Evolutionary conservation across 805 yeast species (phyloP), one percentile per base, ranked within the genome.

Genomic region (Priceomyces carsonii): DNA sequence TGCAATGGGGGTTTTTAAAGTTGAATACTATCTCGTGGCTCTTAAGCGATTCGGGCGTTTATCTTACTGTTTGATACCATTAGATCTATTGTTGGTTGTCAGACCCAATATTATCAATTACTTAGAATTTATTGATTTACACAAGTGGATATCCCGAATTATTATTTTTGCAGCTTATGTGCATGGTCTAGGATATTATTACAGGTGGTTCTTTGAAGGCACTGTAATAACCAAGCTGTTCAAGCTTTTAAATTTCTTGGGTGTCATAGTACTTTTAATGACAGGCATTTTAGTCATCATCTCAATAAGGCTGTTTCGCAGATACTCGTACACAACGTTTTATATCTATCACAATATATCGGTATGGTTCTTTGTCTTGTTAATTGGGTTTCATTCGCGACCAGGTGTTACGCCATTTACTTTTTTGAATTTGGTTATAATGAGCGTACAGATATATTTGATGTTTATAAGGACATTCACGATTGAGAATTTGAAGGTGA

Each of bases 71-170:
- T 56, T 85, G 29, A 54, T 80, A 2, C 82, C 88, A 0, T 55
- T 84, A 21, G 77, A 77, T 44, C 59, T 82, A 3, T 66, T 75
- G 24, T 48, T 83, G 12, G 77, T 76, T 2, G 47, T 82, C 9
- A 64, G 82, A 36, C 87, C 88, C 2, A 37, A 43, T 18, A 28
- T 30, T 17, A 73, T 51, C 48, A 73, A 56, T 34, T 85, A 85
- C 48, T 53, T 81, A 39, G 77, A 75, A 34, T 59, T 76, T 9
- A 49, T 85, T 8, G 66, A 66, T 13, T 47, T 84, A 6, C 95
- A 85, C 52, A 82, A 82, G 48, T 83, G 91, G 90, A 44, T 82
- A 1, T 80, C 89, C 3, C 62, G 91, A 39, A 24, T 79, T 2
- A 71, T 82, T 15, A 51, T 79, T 1, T 40, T 67, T 0, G 51